Conservation (phyloP, 352 stramenopile genomes). For the Pythium grandisporangium region DNA sequence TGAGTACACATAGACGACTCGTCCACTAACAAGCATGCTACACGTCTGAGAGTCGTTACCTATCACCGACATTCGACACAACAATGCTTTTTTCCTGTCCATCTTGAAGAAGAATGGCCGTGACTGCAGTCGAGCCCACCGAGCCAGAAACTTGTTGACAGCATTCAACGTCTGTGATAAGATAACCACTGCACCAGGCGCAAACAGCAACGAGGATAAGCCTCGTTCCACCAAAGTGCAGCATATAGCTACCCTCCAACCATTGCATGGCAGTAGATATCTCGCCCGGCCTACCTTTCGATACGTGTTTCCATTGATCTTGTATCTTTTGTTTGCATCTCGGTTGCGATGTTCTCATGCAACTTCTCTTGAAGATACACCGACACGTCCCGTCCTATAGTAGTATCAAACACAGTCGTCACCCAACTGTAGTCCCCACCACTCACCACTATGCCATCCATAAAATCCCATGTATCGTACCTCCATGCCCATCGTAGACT, state of each 20-base stretch:
- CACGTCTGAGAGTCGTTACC: too few species aligned
- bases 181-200: constrained; percentile 27
- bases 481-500: constrained; percentile 73
- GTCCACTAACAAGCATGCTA: too few species aligned
- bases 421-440: too few species aligned
- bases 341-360: constrained; percentile 47
- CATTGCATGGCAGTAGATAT: too few species aligned
- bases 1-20: too few species aligned
- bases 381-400: constrained; percentile 51
- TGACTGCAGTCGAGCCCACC: constrained; percentile 53
- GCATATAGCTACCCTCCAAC: too few species aligned
- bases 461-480: too few species aligned
- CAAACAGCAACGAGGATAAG: background rate
- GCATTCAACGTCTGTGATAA: constrained; percentile 76
- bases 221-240: too few species aligned
- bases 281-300: constrained; percentile 27
- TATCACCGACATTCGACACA: constrained; percentile 67
- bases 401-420: too few species aligned
- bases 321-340: constrained; percentile 30
- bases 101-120: constrained; percentile 38
- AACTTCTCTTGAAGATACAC: constrained; percentile 54
- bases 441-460: too few species aligned
- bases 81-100: constrained; percentile 31
- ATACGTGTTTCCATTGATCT: constrained; percentile 45
- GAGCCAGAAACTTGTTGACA: constrained; percentile 35